Conservation (phyloP, 352 stramenopile genomes). For the Elongisporangium anandrum region DNA sequence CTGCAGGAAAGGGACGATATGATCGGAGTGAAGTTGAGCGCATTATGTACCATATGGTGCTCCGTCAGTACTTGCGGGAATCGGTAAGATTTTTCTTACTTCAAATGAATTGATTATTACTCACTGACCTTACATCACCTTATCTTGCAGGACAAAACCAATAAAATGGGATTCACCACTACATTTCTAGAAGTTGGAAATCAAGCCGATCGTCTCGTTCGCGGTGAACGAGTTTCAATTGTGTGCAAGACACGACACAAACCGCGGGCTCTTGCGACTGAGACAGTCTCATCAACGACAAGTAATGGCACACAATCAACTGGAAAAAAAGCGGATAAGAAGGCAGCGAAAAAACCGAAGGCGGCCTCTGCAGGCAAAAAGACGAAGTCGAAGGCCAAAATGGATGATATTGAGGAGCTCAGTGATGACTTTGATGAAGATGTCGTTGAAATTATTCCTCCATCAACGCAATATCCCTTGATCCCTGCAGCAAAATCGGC, state of each 20-base stretch:
- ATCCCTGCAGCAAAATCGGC: slow-evolving; percentile 41
- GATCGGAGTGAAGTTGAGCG: slow-evolving; percentile 75
- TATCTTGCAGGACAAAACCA: slow-evolving; percentile 59
- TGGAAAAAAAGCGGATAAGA: slow-evolving; percentile 33
- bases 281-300: slow-evolving; percentile 5
- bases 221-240: slow-evolving; percentile 70
- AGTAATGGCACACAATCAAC: slow-evolving; percentile 12
- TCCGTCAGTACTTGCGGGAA: slow-evolving; percentile 79
- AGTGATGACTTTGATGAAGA: slow-evolving; percentile 61
- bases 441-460: slow-evolving; percentile 42
- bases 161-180: slow-evolving; percentile 78
- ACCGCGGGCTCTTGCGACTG: slow-evolving; percentile 17
- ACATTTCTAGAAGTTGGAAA: slow-evolving; percentile 67
- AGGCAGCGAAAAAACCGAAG: slow-evolving; percentile 26
- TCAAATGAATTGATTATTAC: neutral
- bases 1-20: slow-evolving; percentile 68
- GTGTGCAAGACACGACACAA: slow-evolving; percentile 75
- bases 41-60: slow-evolving; percentile 86
- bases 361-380: slow-evolving; percentile 17
- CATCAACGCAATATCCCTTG: slow-evolving; percentile 38
- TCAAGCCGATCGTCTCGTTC: slow-evolving; percentile 43
- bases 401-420: slow-evolving; percentile 52
- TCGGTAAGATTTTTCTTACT: neutral
- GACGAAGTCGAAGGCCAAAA: slow-evolving; percentile 28
- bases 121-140: neutral